Evolutionary conservation across 495 filamentous ascomycete genomes (phyloP).

Genomic region (Durotheca rogersii): DNA sequence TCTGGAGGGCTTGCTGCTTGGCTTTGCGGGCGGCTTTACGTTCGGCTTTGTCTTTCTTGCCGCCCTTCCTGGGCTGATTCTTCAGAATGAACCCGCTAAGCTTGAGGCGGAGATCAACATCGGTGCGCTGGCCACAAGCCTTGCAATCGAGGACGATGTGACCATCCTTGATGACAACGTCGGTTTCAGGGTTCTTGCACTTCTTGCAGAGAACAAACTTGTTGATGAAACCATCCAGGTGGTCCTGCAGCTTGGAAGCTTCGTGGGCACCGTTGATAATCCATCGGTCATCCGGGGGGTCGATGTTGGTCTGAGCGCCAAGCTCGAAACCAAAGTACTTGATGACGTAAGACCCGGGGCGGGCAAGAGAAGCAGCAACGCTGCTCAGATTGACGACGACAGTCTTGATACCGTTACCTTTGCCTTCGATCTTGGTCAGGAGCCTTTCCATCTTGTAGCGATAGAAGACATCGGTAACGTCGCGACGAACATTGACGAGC

Average conservation of each 20-base stretch:
- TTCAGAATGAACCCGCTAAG: slow-evolving; percentile 97
- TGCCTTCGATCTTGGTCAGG: slow-evolving; percentile 98
- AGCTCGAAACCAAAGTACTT: slow-evolving; percentile 99
- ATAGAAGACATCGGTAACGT: slow-evolving; percentile 98
- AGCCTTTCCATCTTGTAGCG: slow-evolving; percentile 99
- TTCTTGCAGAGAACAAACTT: slow-evolving; percentile 99
- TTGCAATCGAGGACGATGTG: slow-evolving; percentile 94
- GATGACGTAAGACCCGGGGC: slow-evolving; percentile 92
- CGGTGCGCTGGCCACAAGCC: slow-evolving; percentile 88
- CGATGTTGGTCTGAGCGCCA: slow-evolving; percentile 95
- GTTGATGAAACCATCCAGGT: slow-evolving; percentile 95
- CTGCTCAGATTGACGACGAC: slow-evolving; percentile 96
- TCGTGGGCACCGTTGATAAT: slow-evolving; percentile 99
- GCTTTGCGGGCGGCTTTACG: slow-evolving; percentile 84
- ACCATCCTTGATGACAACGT: slow-evolving; percentile 89
- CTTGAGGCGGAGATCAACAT: slow-evolving; percentile 91
- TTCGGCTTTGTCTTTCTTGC: slow-evolving; percentile 90
- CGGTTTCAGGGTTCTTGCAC: slow-evolving; percentile 99
- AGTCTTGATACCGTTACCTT: slow-evolving; percentile 97
- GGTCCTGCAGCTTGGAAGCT: slow-evolving; percentile 91
- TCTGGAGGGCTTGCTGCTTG: slow-evolving; percentile 72
- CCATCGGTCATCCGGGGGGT: slow-evolving; percentile 96
- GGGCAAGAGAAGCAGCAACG: slow-evolving; percentile 87
- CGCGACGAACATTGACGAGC: slow-evolving; percentile 93
- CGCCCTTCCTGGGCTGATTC: slow-evolving; percentile 80